These are phyloP conservation scores for Daldinia grandis DNA, from an alignment of 495 filamentous ascomycete genomes.

Conservation along the genomic window DNA sequence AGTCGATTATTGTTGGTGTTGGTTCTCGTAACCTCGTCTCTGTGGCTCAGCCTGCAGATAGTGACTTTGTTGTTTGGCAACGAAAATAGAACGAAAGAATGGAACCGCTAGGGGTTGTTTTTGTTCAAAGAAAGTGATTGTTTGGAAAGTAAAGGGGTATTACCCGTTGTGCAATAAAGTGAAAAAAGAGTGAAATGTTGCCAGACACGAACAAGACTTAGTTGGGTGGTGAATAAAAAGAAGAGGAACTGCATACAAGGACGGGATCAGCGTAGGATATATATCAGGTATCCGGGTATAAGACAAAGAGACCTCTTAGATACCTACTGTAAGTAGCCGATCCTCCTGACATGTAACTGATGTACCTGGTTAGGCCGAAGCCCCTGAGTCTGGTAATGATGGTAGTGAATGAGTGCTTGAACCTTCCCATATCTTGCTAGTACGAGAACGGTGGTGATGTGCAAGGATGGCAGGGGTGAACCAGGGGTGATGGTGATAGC, in stretches of 20 bases:
- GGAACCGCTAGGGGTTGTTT: slow-evolving; percentile 18
- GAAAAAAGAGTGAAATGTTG: slow-evolving; percentile 34
- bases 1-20: slow-evolving; percentile 18
- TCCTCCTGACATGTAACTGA: slow-evolving; percentile 18
- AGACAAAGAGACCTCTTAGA: slow-evolving; percentile 23
- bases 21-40: not conserved
- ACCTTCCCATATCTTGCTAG: slow-evolving; percentile 24
- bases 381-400: slow-evolving; percentile 26
- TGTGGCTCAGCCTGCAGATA: not conserved
- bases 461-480: slow-evolving; percentile 12
- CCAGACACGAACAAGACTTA: slow-evolving; percentile 26
- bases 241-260: not conserved
- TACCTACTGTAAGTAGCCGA: slow-evolving; percentile 17
- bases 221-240: slow-evolving; percentile 4
- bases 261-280: slow-evolving; percentile 23
- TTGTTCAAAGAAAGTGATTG: slow-evolving; percentile 36
- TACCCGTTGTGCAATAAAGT: slow-evolving; percentile 14
- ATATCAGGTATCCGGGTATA: slow-evolving; percentile 18
- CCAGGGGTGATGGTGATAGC: slow-evolving; percentile 15
- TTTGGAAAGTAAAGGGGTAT: slow-evolving; percentile 14
- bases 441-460: slow-evolving; percentile 36
- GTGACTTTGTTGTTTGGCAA: slow-evolving; percentile 31
- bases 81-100: slow-evolving; percentile 32
- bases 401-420: slow-evolving; percentile 4
- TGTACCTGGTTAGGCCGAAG: slow-evolving; percentile 11